Evolutionary conservation across 805 yeast genomes (phyloP).

Genomic region (Schizosaccharomyces pombe): DNA sequence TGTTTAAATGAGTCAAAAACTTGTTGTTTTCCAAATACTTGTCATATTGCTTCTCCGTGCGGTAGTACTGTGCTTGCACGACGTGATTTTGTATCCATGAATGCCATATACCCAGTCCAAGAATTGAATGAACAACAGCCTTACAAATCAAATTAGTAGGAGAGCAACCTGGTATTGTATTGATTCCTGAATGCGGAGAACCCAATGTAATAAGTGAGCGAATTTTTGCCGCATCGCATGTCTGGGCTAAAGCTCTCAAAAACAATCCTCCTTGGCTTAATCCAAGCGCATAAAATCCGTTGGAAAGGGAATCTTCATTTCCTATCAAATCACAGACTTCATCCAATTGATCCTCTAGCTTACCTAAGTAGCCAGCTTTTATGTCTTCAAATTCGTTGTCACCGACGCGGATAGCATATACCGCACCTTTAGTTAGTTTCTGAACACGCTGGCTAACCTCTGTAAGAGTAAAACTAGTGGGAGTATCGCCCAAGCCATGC

Average conservation of each 20-base stretch:
- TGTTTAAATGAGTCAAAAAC: constrained; percentile 43
- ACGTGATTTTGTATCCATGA: constrained; percentile 29
- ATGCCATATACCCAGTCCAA: background rate
- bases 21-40: constrained; percentile 31
- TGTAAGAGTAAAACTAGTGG: constrained; percentile 16
- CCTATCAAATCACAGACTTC: constrained; percentile 32
- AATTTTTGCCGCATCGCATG: constrained; percentile 26
- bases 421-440: background rate
- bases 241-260: constrained; percentile 39
- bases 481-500: constrained; percentile 71
- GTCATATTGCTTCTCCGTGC: constrained; percentile 30
- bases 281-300: constrained; percentile 53
- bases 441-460: background rate
- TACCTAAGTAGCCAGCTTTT: background rate
- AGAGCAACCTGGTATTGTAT: constrained; percentile 39
- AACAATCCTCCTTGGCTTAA: constrained; percentile 72
- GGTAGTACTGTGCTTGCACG: constrained; percentile 54
- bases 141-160: background rate
- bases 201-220: constrained; percentile 48
- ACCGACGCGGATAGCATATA: background rate
- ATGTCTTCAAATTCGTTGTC: background rate
- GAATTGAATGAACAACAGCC: background rate
- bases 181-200: constrained; percentile 55
- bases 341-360: constrained; percentile 15
- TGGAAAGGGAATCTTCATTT: constrained; percentile 21